Evolutionary conservation across 139 green algal genomes (phyloP).

Genomic region (Bryopsis sp.): DNA sequence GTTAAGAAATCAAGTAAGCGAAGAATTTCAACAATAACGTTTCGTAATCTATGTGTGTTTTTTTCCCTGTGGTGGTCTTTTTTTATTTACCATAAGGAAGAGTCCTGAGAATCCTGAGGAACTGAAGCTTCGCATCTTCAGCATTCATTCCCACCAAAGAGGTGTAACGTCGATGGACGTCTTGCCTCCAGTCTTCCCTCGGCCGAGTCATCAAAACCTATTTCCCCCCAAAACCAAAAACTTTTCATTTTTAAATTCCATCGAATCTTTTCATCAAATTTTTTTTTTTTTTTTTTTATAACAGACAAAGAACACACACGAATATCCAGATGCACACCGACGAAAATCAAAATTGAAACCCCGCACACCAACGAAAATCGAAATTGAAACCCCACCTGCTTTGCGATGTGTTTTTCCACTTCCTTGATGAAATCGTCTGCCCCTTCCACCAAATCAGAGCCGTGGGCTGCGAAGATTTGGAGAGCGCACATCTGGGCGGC

Average conservation of each 20-base stretch:
- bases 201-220: slow-evolving; percentile 56
- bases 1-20: no score
- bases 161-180: slow-evolving; percentile 70
- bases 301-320: no score
- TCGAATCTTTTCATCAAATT: not conserved
- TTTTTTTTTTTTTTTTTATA: not conserved
- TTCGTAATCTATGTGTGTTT: no score
- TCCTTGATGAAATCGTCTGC: slow-evolving; percentile 43
- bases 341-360: no score
- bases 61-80: no score
- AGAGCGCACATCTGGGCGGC: slow-evolving; percentile 88
- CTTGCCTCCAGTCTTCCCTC: slow-evolving; percentile 64
- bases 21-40: no score
- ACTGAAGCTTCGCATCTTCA: slow-evolving; percentile 82
- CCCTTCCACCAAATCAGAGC: slow-evolving; percentile 46
- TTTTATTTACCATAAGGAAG: slow-evolving; percentile 81
- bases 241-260: not conserved
- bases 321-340: no score
- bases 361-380: no score
- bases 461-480: slow-evolving; percentile 71
- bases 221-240: not conserved
- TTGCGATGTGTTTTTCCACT: slow-evolving; percentile 62
- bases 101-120: slow-evolving; percentile 86
- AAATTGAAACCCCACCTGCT: slow-evolving; percentile 44
- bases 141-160: slow-evolving; percentile 71